Evolutionary conservation across 139 green algal species (phyloP), one percentile per base, ranked within the genome.

Genomic region (Chlorella sp.): DNA sequence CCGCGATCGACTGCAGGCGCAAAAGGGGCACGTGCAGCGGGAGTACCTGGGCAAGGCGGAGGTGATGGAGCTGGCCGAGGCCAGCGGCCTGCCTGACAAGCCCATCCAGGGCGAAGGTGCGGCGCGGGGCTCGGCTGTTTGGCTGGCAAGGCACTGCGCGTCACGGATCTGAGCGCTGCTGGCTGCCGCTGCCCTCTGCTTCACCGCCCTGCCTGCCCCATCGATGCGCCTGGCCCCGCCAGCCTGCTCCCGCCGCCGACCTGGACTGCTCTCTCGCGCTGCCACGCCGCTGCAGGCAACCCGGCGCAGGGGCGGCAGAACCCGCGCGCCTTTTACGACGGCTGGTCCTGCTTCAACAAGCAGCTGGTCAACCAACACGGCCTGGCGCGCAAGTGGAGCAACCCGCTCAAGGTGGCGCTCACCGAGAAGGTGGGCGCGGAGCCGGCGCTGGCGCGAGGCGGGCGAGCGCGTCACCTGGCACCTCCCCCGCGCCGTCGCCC

Each of bases 41-140:
- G 29, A 65, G n/a, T 61, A 69, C 36, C 73, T 92, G 66, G 79
- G 68, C 15, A 95, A 92, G 79, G n/a, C 61, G 8, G 85, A 86
- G 58, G 75, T 95, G 15, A 88, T 91, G 29, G 12, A 77, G 1
- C 64, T 74, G 27, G 83, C 90, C 15, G 86, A 93, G 71, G 74
- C 70, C 9, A 88, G 69, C 60, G 81, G 85, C 1, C 73, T 93
- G 27, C 79, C 80, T 6, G 71, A 83, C 41, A 85, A 81, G 67
- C 48, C 67, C 35, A 86, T 91, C 14, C 33, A 67, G 27, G 81
- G 77, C 9, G 76, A 79, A 7, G 81, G 74, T 75, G 72, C n/a
- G n/a, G n/a, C n/a, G n/a, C n/a, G n/a, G n/a, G n/a, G n/a, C n/a
- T n/a, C n/a, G n/a, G n/a, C n/a, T n/a, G n/a, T n/a, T n/a, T n/a